These are phyloP conservation scores for Wickerhamiella bombiphila DNA, from an alignment of 805 yeast species.

Conservation along the genomic window DNA sequence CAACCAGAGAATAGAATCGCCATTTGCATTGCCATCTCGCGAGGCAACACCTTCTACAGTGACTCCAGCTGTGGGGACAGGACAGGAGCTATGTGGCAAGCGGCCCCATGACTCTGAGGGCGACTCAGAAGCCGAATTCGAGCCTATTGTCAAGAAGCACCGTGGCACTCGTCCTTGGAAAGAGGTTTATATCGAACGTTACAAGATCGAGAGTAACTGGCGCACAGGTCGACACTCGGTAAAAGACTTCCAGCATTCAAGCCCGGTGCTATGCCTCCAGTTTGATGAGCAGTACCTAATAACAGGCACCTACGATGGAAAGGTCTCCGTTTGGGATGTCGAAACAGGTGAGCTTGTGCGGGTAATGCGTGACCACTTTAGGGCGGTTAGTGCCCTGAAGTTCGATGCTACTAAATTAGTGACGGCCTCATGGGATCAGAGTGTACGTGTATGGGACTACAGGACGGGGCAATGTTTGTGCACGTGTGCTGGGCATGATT, in stretches of 20 bases:
- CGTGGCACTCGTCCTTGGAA: slow-evolving; percentile 74
- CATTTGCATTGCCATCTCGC: background rate
- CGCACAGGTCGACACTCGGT: slow-evolving; percentile 59
- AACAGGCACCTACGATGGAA: slow-evolving; percentile 85
- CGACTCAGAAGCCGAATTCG: background rate
- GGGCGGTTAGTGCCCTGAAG: slow-evolving; percentile 71
- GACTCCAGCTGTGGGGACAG: background rate
- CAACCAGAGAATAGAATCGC: slow-evolving; percentile 1
- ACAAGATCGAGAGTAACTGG: slow-evolving; percentile 88
- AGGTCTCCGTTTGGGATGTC: slow-evolving; percentile 87
- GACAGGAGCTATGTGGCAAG: background rate
- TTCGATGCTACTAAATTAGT: slow-evolving; percentile 83
- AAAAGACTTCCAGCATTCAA: slow-evolving; percentile 46
- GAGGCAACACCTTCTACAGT: background rate
- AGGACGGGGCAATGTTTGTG: slow-evolving; percentile 88
- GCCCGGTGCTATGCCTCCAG: slow-evolving; percentile 59
- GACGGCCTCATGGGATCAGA: slow-evolving; percentile 81
- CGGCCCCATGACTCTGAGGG: background rate
- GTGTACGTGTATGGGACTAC: slow-evolving; percentile 92
- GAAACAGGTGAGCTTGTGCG: slow-evolving; percentile 61
- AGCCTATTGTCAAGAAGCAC: background rate
- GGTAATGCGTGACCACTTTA: slow-evolving; percentile 75
- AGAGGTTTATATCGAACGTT: slow-evolving; percentile 81
- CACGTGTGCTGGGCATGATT: slow-evolving; percentile 85
- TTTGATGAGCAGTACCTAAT: slow-evolving; percentile 66